Base-by-base conservation (phyloP, 2,329 filamentous ascomycete species). In the Cyphellophora attinorum region DNA sequence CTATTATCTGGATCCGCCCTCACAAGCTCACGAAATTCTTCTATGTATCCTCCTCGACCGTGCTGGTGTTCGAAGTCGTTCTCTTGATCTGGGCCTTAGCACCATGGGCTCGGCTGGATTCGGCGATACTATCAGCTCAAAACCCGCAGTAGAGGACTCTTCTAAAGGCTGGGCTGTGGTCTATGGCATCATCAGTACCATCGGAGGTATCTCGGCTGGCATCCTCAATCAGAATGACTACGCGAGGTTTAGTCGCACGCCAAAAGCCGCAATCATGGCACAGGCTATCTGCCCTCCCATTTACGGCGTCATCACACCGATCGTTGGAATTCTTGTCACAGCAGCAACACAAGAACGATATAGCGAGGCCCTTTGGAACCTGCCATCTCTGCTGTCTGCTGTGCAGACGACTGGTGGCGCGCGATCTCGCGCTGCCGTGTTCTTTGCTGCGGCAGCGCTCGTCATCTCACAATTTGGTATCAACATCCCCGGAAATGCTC, bases 201-300 rank as follows among this genome's bases (percentile, higher is more conserved):
- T 68, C 13, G 65, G 64, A 4, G 51, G 54, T 16, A 64, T 65
- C 32, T 59, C 62, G 5, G 60, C 62, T 3, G 64, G 64, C 3
- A 50, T 65, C 21, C 58, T 59, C 11, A 70, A 66, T 42, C 64
- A 64, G 40, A 56, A 51, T 12, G 64, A 68, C 48, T 67, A 60
- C 44, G 57, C 61, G 2, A 57, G 64, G 11, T 67, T 65, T 38
- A 57, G 61, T 3, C 45, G 51, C 4, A 47, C 48, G 11, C 62
- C 60, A 5, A 50, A 57, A 6, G 54, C 60, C 31, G 60, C 61
- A 32, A 55, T 69, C 6, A 55, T 60, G 10, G 63, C 61, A 2
- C 61, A 65, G 31, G 18, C 40, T 48, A 37, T 60, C 38, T 51
- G 51, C 15, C 51, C 60, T 34, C 42, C 61, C n/a, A 47, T 61